Percentiles rank a stretch among this genome's conserved stretches.
phyloP scores from a whole-genome alignment of 345 rosid genomes.

The Citrus maxima region DNA sequence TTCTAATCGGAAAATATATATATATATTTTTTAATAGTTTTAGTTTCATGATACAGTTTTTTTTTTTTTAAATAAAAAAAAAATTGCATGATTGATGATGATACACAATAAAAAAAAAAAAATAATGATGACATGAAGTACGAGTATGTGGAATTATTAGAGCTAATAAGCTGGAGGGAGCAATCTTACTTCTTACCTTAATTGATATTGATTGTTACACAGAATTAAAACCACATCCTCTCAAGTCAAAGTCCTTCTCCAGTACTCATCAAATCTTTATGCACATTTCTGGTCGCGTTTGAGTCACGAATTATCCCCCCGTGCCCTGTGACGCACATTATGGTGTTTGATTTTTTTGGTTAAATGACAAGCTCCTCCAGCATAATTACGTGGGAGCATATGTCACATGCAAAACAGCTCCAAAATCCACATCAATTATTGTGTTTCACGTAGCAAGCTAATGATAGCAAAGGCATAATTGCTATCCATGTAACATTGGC shows the following conservation, averaged over 20 bases:
- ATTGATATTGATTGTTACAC: background rate
- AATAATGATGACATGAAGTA: background rate
- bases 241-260: background rate
- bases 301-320: background rate
- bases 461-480: constrained; percentile 1
- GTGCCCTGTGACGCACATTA: background rate
- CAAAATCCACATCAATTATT: constrained; percentile 7
- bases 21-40: too few relatives aligned
- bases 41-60: too few relatives aligned
- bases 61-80: too few relatives aligned
- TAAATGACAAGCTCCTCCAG: background rate
- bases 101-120: background rate
- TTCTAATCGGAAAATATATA: too few relatives aligned
- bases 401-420: constrained; percentile 8
- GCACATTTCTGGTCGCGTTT: background rate
- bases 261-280: background rate
- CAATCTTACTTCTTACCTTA: background rate
- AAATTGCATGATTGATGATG: background rate
- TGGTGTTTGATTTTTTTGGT: background rate
- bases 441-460: background rate
- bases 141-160: background rate
- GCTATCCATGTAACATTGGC: background rate
- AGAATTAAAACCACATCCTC: background rate
- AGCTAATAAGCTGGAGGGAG: background rate
- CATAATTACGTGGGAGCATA: constrained; percentile 6